These are phyloP conservation scores for Dendrothele bispora DNA, from an alignment of 768 basidiomycete genomes.

Conservation along the genomic window DNA sequence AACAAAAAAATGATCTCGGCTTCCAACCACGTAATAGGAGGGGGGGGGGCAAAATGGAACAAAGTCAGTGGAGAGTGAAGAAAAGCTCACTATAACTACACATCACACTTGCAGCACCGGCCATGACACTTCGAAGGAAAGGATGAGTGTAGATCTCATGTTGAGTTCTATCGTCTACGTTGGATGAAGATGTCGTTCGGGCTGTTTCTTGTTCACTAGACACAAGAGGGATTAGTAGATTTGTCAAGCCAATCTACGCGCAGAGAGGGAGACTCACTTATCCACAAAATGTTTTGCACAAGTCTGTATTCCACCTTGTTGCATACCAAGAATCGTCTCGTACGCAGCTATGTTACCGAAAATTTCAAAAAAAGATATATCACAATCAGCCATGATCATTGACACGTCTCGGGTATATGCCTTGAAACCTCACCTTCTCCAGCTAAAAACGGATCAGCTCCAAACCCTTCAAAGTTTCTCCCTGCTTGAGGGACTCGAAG, in stretches of 20 bases:
- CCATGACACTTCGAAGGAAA: conserved; percentile 70
- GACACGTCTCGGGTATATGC: no score
- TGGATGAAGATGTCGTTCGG: conserved; percentile 54
- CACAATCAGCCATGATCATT: no score
- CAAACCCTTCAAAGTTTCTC: conserved; percentile 95
- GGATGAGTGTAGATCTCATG: conserved; percentile 76
- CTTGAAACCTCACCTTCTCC: conserved; percentile 54
- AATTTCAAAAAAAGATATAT: background rate
- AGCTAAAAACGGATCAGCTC: conserved; percentile 84
- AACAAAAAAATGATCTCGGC: background rate
- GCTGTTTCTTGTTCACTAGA: conserved; percentile 67
- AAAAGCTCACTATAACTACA: conserved; percentile 38
- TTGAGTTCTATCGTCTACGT: conserved; percentile 79
- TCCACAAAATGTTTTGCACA: conserved; percentile 84
- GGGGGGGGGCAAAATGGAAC: conserved; percentile 31
- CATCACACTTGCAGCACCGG: conserved; percentile 73
- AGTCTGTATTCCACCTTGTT: conserved; percentile 77
- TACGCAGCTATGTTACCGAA: conserved; percentile 39
- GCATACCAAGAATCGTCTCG: conserved; percentile 84
- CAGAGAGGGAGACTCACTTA: conserved; percentile 49
- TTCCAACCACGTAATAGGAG: conserved; percentile 1
- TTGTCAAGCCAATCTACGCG: background rate
- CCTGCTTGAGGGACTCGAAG: conserved; percentile 77
- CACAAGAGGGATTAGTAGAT: background rate
- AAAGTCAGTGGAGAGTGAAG: no score